Conservation (phyloP, 1,284 basidiomycete genomes). For the Ceratobasidium sp. region DNA sequence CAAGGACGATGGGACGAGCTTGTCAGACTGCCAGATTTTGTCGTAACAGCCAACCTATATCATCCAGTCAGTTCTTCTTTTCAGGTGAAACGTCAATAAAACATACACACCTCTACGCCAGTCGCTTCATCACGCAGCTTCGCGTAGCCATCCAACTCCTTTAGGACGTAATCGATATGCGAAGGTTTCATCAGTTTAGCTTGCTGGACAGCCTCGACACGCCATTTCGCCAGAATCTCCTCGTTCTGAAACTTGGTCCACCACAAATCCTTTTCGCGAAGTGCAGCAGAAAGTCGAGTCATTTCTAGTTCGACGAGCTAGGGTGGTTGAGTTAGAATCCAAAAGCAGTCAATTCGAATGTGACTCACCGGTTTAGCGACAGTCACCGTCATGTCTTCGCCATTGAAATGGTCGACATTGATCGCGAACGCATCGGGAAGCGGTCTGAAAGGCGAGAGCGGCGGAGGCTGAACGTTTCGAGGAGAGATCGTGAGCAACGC, state of each 20-base stretch:
- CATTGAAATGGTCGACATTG: neutral
- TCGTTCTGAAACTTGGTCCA: conserved; percentile 57
- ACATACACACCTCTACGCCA: conserved; percentile 56
- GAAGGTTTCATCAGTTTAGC: conserved; percentile 57
- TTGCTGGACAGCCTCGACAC: conserved; percentile 54
- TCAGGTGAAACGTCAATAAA: too few species aligned
- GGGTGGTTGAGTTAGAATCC: neutral
- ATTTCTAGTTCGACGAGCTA: conserved; percentile 68
- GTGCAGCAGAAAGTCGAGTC: conserved; percentile 63
- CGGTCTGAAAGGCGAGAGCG: neutral
- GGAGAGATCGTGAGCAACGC: neutral
- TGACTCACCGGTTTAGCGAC: neutral
- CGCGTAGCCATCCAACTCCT: conserved; percentile 66
- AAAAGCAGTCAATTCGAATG: neutral
- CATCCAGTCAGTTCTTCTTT: neutral
- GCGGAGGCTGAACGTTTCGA: neutral
- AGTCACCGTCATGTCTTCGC: neutral
- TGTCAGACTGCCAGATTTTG: conserved; percentile 42
- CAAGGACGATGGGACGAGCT: conserved; percentile 15
- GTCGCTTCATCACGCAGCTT: conserved; percentile 59
- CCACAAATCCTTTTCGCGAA: conserved; percentile 63
- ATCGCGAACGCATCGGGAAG: neutral
- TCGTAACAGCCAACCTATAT: conserved; percentile 55
- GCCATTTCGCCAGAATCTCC: conserved; percentile 57
- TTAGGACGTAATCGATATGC: conserved; percentile 67